Conservation (phyloP, 2,329 filamentous ascomycete genomes). For the Chaetomium sp. region DNA sequence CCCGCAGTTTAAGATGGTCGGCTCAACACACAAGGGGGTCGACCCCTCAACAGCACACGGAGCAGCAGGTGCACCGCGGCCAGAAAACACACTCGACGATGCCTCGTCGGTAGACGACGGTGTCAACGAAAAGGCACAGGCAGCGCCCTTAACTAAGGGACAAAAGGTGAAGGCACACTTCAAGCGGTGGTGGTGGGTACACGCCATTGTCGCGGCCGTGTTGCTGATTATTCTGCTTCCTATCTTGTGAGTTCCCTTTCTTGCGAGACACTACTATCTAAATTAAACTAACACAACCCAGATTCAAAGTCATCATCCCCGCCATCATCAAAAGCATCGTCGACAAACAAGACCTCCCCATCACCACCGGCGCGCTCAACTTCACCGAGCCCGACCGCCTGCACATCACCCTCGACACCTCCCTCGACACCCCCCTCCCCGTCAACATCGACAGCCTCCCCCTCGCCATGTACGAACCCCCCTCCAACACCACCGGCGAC, state of each 20-base stretch:
- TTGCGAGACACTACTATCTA: background rate
- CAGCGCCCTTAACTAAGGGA: slow-evolving; percentile 21
- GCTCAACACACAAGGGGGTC: background rate
- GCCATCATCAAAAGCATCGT: slow-evolving; percentile 41
- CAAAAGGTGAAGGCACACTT: slow-evolving; percentile 38
- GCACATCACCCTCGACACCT: slow-evolving; percentile 33
- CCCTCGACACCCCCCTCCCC: slow-evolving; percentile 33
- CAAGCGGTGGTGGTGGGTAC: slow-evolving; percentile 38
- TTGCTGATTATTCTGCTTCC: slow-evolving; percentile 41
- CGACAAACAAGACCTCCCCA: slow-evolving; percentile 34
- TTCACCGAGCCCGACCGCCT: slow-evolving; percentile 30
- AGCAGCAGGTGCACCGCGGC: background rate
- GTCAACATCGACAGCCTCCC: slow-evolving; percentile 31
- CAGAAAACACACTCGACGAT: background rate
- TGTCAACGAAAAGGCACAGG: slow-evolving; percentile 1
- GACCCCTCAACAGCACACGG: background rate
- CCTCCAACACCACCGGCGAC: background rate
- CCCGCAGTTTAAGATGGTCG: background rate
- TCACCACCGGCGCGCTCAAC: slow-evolving; percentile 32
- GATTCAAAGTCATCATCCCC: slow-evolving; percentile 42
- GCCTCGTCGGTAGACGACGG: slow-evolving; percentile 7
- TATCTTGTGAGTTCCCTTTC: slow-evolving; percentile 34
- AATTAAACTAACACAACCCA: slow-evolving; percentile 17
- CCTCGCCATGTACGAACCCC: slow-evolving; percentile 2
- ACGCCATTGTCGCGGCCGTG: slow-evolving; percentile 35